Conservation (phyloP, 257 asterid species). For the Solanum pinnatisectum region DNA sequence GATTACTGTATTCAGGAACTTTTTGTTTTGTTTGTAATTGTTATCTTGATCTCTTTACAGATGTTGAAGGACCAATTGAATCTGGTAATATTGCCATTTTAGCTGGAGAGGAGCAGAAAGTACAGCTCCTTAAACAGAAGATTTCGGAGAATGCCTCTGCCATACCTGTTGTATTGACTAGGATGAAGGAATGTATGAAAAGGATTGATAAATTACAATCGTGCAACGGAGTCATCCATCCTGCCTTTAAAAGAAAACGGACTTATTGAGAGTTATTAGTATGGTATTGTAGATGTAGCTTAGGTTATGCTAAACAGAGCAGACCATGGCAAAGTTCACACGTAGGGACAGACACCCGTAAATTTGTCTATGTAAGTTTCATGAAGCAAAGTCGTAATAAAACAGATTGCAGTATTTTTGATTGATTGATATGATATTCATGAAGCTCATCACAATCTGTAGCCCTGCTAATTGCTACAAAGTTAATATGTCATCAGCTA, state of each 20-base stretch:
- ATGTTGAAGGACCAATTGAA: conserved; percentile 6
- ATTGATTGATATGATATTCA: background rate
- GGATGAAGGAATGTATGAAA: conserved; percentile 56
- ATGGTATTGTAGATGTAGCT: background rate
- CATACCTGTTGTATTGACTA: conserved; percentile 41
- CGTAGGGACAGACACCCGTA: background rate
- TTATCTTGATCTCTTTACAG: background rate
- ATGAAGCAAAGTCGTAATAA: background rate
- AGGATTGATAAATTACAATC: conserved; percentile 53
- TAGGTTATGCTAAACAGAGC: background rate
- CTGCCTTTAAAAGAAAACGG: conserved; percentile 58
- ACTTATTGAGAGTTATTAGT: conserved; percentile 13
- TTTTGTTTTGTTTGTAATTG: background rate
- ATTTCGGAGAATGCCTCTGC: conserved; percentile 38
- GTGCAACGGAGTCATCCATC: conserved; percentile 30
- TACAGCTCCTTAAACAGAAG: conserved; percentile 57
- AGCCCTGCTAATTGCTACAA: background rate
- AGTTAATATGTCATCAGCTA: background rate
- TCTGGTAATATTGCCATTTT: conserved; percentile 16
- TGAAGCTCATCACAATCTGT: background rate
- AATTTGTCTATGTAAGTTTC: background rate
- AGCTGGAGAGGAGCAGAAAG: conserved; percentile 18
- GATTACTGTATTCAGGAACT: background rate
- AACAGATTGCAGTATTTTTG: background rate
- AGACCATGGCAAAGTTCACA: background rate